Evolutionary conservation across 768 basidiomycete genomes (phyloP), one percentile per base, ranked within the genome.

Genomic region (Mycena polygramma): DNA sequence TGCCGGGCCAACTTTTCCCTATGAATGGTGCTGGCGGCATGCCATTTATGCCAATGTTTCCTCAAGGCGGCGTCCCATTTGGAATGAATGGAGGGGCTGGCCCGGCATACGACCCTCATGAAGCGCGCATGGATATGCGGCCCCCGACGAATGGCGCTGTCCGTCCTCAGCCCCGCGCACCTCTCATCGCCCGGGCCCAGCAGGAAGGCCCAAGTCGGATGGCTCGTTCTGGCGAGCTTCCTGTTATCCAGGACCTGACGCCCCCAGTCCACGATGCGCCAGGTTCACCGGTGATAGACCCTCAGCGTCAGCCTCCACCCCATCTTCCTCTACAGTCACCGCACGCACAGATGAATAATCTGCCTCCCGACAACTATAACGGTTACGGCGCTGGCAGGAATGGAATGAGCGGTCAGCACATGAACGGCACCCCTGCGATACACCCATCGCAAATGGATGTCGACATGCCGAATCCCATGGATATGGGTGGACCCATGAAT

Each of bases 241-340:
- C 93, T 11, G 93, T 94, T 55, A 92, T 95, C 37, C 94, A 95
- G 77, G 94, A 95, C 76, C 82, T 95, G 48, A 95, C 94, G 0
- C 93, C 93, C 0, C 82, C 81, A 57, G 69, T 78, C 43, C 81
- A 85, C 26, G 80, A 81, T 13, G 80, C 80, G 15, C 79, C 79
- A 70, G 78, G 78, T n/a, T 69, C 74, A 24, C 71, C 78, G 22
- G 73, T 71, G 24, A 74, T 72, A 5, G 76, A 79, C 30, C 41
- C 71, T 35, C 79, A 75, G 68, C 66, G 75, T 15, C 75, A 81
- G 66, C 76, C 81, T 39, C 80, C 75, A 51, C 63, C 69, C 17
- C 78, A 77, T 68, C 72, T 68, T 41, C 80, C 77, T 68, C 2
- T 45, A 13, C 68, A 69, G 14, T 67, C 63, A 6, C 68, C 68